Evolutionary conservation across 768 basidiomycete species (phyloP).

Genomic region (Nidularia pulvinata): DNA sequence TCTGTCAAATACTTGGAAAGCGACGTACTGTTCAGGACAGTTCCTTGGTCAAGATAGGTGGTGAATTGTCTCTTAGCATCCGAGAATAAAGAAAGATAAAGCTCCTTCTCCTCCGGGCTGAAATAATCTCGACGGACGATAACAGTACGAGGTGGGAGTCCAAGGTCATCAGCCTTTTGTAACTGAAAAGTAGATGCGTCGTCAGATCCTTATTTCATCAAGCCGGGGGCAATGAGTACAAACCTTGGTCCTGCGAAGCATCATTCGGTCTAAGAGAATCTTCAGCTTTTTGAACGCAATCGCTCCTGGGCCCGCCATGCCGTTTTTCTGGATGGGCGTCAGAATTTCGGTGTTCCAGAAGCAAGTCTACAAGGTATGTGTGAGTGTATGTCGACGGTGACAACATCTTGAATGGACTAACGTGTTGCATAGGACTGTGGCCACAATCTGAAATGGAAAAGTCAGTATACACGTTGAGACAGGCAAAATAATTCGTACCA

Average conservation of each 20-base stretch:
- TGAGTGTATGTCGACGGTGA: neutral
- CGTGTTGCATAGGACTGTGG: conserved; percentile 85
- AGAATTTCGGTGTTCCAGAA: conserved; percentile 98
- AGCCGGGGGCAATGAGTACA: conserved; percentile 1
- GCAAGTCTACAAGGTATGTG: conserved; percentile 58
- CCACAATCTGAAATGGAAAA: conserved; percentile 58
- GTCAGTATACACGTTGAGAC: neutral
- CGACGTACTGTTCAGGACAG: conserved; percentile 85
- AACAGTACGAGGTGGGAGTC: conserved; percentile 90
- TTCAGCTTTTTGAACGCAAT: conserved; percentile 91
- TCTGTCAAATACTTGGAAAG: neutral
- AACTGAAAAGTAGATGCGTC: no score
- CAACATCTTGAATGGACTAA: conserved; percentile 24
- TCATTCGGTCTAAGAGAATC: conserved; percentile 89
- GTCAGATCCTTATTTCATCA: no score
- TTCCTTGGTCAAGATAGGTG: conserved; percentile 90
- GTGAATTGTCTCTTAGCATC: conserved; percentile 91
- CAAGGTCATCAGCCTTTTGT: conserved; percentile 95
- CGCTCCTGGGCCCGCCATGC: conserved; percentile 78
- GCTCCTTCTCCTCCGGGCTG: conserved; percentile 95
- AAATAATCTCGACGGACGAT: conserved; percentile 90
- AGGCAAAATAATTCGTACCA: conserved; percentile 39
- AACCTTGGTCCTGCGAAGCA: conserved; percentile 91
- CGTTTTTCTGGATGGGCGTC: conserved; percentile 93
- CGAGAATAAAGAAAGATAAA: conserved; percentile 89